Base-by-base conservation (phyloP, 495 filamentous ascomycete species). In the Aspergillus hancockii region DNA sequence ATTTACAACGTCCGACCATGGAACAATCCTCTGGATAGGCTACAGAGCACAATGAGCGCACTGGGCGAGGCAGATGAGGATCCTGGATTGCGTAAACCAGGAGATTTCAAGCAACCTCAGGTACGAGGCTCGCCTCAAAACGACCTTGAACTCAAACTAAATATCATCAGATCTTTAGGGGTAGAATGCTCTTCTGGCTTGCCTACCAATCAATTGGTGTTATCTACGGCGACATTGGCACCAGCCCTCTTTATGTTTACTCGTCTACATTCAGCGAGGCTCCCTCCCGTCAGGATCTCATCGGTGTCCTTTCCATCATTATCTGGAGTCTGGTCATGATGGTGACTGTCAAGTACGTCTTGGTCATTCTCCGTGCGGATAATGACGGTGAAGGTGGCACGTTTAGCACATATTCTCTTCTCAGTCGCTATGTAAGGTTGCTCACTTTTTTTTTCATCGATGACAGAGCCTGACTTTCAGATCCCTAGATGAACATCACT, bases 311-410 rank as follows among this genome's bases (percentile, higher is more conserved):
- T 0, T 92, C 89, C 6, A 77, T 92, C 49, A 83, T 92, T 49
- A 83, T 91, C 30, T 92, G 89, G 89, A 80, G 85, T 1, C 70
- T 92, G 23, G 88, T 84, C 21, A 73, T 91, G 49, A 88, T 91
- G 75, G 88, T 91, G 13, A 88, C 82, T 8, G 66, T 91, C 57
- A 92, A 92, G 70, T 92, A 91, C 60, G 74, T 88, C 16, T 69
- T 88, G 34, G 84, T 91, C 63, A 82, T 91, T 28, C 76, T 92
- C 21, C 74, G 72, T 23, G 88, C 88, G 22, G 89, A 92, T 71
- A 87, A 91, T 66, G 87, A 90, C 56, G 89, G 89, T 34, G 88
- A 92, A 68, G 89, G 89, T 8, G 89, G 89, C 49, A 92, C 88
- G 1, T 92, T 92, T 64, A 85, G 82, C 46, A 79, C 84, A 21